Conservation (phyloP, 1,139 yeast genomes). For the Zygosaccharomyces pseudobailii region DNA sequence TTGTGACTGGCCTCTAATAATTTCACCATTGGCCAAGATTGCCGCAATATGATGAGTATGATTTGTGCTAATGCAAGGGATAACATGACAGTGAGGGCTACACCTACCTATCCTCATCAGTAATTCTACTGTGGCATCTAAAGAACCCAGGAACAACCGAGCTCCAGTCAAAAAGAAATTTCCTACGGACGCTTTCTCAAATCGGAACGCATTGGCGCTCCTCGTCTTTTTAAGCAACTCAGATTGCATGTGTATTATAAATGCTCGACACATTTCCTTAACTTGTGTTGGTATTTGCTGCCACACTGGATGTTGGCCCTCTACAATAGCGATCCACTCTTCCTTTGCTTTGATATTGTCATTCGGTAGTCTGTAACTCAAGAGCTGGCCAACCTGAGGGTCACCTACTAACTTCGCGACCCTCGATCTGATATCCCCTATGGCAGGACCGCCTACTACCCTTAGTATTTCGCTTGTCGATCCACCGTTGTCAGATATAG, state of each 20-base stretch:
- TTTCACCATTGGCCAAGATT: conserved; percentile 56
- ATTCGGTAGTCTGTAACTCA: conserved; percentile 58
- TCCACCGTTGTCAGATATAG: conserved; percentile 92
- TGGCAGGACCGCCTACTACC: conserved; percentile 91
- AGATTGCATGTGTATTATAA: conserved; percentile 71
- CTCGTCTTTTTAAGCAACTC: conserved; percentile 70
- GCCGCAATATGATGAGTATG: conserved; percentile 88
- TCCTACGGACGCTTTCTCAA: conserved; percentile 78
- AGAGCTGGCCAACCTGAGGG: conserved; percentile 40
- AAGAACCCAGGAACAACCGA: conserved; percentile 72
- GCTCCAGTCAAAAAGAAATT: conserved; percentile 81
- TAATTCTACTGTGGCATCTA: conserved; percentile 79
- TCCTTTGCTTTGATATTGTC: conserved; percentile 50
- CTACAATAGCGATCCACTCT: conserved; percentile 77
- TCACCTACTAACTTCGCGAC: conserved; percentile 61
- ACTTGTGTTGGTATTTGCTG: conserved; percentile 52
- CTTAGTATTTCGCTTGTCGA: conserved; percentile 88
- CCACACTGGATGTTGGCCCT: conserved; percentile 77
- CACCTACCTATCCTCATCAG: conserved; percentile 64
- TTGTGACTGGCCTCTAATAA: conserved; percentile 91
- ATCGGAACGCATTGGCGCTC: conserved; percentile 53
- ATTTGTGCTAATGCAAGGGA: conserved; percentile 81
- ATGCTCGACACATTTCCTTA: conserved; percentile 71
- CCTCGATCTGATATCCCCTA: conserved; percentile 85
- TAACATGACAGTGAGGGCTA: conserved; percentile 49